Conservation (phyloP, 352 stramenopile species). For the Globisporangium solare region DNA sequence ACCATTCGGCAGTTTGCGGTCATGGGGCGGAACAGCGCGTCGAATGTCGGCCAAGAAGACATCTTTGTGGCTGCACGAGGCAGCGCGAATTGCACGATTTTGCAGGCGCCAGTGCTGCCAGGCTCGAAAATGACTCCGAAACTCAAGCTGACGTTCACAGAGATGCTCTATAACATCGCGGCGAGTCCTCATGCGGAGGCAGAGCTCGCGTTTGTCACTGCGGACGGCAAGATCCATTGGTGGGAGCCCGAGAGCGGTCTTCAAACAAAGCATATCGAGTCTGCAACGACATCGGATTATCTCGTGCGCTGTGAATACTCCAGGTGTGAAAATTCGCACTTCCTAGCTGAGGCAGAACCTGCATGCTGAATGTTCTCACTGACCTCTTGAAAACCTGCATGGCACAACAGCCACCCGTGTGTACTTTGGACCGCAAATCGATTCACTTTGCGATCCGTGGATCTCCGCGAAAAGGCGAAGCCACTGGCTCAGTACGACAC, state of each 20-base stretch:
- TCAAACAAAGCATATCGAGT: conserved; percentile 25
- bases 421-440: conserved; percentile 62
- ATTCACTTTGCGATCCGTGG: conserved; percentile 33
- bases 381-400: not conserved
- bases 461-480: conserved; percentile 38
- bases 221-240: conserved; percentile 37
- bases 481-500: conserved; percentile 16
- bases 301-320: conserved; percentile 69
- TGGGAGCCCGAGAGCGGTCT: conserved; percentile 47
- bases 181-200: conserved; percentile 59
- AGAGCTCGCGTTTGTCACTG: conserved; percentile 50
- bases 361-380: not conserved
- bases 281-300: conserved; percentile 21
- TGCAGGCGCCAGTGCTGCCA: conserved; percentile 17
- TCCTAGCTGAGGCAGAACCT: not conserved
- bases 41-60: conserved; percentile 16
- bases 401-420: conserved; percentile 45
- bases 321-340: conserved; percentile 29
- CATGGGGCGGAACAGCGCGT: conserved; percentile 39
- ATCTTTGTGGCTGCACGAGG: conserved; percentile 42
- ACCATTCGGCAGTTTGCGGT: conserved; percentile 58
- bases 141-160: conserved; percentile 44
- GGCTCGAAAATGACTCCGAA: conserved; percentile 29
- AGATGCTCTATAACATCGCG: conserved; percentile 54
- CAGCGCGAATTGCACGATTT: conserved; percentile 32